Evolutionary conservation across 345 rosid genomes (phyloP), one percentile per base, ranked within the genome.

Genomic region (Citrus maxima): DNA sequence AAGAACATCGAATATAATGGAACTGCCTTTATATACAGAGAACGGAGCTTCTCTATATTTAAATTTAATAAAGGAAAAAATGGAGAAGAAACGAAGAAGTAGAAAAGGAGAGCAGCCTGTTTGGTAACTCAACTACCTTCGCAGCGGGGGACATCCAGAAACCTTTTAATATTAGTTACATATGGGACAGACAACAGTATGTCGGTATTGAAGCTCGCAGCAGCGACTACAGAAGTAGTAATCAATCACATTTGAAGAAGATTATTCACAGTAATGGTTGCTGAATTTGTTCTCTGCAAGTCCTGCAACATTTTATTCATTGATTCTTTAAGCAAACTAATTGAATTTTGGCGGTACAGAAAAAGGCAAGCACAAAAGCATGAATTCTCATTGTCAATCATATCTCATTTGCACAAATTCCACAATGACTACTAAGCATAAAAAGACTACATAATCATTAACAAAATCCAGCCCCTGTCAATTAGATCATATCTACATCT

Each of bases 281-380:
- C 98, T 38, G 99, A 96, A 85, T 96, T 92, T 75, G 99, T 94
- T 80, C 92, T 88, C 91, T 91, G 99, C 88, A 96, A 82, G 81
- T 96, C 99, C 99, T 96, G 95, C 93, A 88, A 78, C 76, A 40
- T 72, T 71, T 40, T 46, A 60, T 56, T 69, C 70, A 64, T 60
- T 27, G 54, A 35, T 16, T 51, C 55, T 55, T 34, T 27, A 64
- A 28, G 19, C 5, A 38, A 7, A 27, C 10, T 5, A 30, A 34
- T 10, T 5, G 22, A 28, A 25, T 37, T n/a, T 51, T 16, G 9
- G 58, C 3, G 25, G 2, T 14, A 69, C 16, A 22, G 7, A 7
- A 42, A 42, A 14, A 54, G 22, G 22, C 58, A 54, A 19, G 7
- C 73, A 24, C 58, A 42, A 42, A 37, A 30, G 56, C 37, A 71